A percentile compares a stretch with the other conserved stretches of the same genome.
phyloP scores from a whole-genome alignment of 2,329 filamentous ascomycete genomes.

The Aspergillus sp. region DNA sequence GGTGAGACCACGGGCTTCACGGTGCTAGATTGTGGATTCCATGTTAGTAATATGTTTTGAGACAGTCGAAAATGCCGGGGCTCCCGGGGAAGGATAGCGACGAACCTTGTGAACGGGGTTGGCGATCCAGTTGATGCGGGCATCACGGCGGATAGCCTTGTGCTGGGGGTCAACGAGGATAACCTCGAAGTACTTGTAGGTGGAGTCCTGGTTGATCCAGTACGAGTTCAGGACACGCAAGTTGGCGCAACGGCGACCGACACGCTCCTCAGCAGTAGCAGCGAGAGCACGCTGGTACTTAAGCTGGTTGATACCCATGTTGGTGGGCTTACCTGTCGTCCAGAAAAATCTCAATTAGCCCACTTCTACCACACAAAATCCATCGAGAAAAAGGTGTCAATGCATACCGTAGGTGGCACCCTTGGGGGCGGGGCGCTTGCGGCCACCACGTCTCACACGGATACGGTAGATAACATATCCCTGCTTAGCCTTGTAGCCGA shows the following conservation, averaged over 20 bases:
- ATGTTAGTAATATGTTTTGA: constrained; percentile 19
- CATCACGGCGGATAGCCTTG: constrained; percentile 99
- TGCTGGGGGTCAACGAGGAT: constrained; percentile 99
- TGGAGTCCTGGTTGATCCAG: constrained; percentile 99
- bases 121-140: constrained; percentile 99
- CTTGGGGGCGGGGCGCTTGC: constrained; percentile 95
- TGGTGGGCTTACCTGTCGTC: constrained; percentile 92
- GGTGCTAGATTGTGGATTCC: constrained; percentile 62
- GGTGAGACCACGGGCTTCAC: constrained; percentile 94
- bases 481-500: constrained; percentile 99
- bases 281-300: constrained; percentile 99
- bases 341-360: constrained; percentile 19
- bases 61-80: background rate
- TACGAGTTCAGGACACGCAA: constrained; percentile 99
- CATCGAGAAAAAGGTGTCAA: constrained; percentile 2
- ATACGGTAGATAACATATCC: constrained; percentile 99
- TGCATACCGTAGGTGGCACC: constrained; percentile 95
- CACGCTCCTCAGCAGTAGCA: constrained; percentile 98
- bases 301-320: constrained; percentile 99
- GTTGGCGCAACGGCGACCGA: constrained; percentile 98
- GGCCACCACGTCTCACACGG: constrained; percentile 96
- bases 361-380: background rate
- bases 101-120: constrained; percentile 92
- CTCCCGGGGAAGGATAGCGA: background rate
- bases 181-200: constrained; percentile 99